Conservation (phyloP, 148 eudicot genomes). For the Rheum nobile region DNA sequence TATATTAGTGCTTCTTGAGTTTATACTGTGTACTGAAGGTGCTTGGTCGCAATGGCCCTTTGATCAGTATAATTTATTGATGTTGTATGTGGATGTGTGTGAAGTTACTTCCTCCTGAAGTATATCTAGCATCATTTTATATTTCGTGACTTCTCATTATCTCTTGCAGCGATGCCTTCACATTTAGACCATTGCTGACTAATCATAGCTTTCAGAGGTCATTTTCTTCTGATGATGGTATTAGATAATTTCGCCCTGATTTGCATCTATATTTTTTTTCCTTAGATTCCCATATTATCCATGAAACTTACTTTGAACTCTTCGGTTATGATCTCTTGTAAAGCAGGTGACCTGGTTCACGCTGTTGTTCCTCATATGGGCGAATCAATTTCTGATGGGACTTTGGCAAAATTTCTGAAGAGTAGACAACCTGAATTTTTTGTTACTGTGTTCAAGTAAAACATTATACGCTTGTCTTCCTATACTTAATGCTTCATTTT, state of each 20-base stretch:
- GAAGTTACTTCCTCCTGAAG: background rate
- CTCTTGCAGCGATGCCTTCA: slow-evolving; percentile 3
- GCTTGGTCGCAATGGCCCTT: background rate
- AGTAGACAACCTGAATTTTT: slow-evolving; percentile 13
- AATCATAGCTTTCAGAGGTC: slow-evolving; percentile 7
- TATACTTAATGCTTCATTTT: background rate
- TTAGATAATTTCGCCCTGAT: background rate
- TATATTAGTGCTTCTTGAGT: background rate
- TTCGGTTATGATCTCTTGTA: background rate
- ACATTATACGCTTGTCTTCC: background rate
- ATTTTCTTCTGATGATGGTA: slow-evolving; percentile 13
- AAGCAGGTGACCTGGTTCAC: slow-evolving; percentile 26
- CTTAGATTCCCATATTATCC: background rate
- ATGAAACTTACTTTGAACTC: background rate
- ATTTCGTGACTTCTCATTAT: background rate
- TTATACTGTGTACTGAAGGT: background rate
- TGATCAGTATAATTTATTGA: background rate
- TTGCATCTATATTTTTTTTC: background rate
- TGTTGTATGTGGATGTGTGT: background rate
- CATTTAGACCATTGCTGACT: no score
- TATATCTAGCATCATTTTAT: background rate
- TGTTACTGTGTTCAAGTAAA: background rate
- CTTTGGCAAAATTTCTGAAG: slow-evolving; percentile 30
- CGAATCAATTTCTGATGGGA: slow-evolving; percentile 36
- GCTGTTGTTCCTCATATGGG: slow-evolving; percentile 39